Conservation (phyloP, 1,284 basidiomycete species). For the Tylopilus orsonianus region DNA sequence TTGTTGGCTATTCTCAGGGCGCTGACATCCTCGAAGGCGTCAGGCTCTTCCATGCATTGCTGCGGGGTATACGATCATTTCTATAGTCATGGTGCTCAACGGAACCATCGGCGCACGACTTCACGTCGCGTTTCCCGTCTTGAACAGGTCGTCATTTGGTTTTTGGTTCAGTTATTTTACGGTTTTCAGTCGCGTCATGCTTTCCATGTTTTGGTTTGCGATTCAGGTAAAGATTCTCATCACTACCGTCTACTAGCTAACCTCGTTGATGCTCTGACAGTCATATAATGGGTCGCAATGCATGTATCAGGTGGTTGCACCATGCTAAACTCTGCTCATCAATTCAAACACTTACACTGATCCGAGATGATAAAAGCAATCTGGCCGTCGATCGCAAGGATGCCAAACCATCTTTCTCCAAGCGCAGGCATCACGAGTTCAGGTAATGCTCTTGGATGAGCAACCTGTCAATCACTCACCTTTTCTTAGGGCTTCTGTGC, state of each 20-base stretch:
- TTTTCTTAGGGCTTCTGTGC: slow-evolving; percentile 44
- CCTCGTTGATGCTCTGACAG: slow-evolving; percentile 11
- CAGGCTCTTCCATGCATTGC: slow-evolving; percentile 54
- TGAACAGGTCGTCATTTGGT: slow-evolving; percentile 62
- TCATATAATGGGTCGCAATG: slow-evolving; percentile 34
- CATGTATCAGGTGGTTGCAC: slow-evolving; percentile 26
- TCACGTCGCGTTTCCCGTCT: slow-evolving; percentile 62
- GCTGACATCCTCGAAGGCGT: slow-evolving; percentile 35
- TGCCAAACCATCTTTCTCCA: slow-evolving; percentile 55
- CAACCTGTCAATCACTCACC: slow-evolving; percentile 1
- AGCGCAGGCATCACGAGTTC: slow-evolving; percentile 56
- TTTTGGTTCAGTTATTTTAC: slow-evolving; percentile 66
- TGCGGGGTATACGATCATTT: slow-evolving; percentile 44
- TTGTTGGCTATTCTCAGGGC: neutral
- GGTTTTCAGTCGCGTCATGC: slow-evolving; percentile 58
- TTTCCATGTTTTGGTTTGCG: slow-evolving; percentile 65
- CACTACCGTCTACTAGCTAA: neutral
- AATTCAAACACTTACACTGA: neutral
- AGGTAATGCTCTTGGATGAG: slow-evolving; percentile 30
- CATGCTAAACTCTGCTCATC: neutral
- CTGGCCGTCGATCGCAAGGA: slow-evolving; percentile 57
- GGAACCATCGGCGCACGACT: slow-evolving; percentile 60
- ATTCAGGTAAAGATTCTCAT: slow-evolving; percentile 39
- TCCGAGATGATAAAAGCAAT: slow-evolving; percentile 61
- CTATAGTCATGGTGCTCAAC: slow-evolving; percentile 50